Evolutionary conservation across 192 early-diverging fungal species (phyloP).

Genomic region (Spizellomyces punctatus): DNA sequence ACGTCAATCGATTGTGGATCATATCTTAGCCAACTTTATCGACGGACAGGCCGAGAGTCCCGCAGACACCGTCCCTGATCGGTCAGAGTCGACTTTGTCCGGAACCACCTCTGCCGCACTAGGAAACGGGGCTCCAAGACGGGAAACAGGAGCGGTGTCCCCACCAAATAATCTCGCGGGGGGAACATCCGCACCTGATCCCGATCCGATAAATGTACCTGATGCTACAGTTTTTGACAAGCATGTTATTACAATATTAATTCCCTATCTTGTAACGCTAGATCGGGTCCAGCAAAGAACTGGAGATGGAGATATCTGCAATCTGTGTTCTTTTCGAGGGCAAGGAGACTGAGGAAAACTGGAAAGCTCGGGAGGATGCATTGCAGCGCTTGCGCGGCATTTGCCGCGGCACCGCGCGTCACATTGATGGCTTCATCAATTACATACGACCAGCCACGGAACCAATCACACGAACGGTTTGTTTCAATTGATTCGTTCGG

Average conservation of each 20-base stretch:
- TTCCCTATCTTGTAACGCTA: too few relatives aligned
- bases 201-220: too few relatives aligned
- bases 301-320: constrained; percentile 10
- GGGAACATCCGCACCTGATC: too few relatives aligned
- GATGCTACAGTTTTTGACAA: background rate
- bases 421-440: background rate
- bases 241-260: background rate
- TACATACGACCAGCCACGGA: constrained; percentile 13
- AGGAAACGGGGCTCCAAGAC: too few relatives aligned
- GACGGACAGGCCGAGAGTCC: background rate
- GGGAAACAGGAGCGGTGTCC: too few relatives aligned
- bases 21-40: constrained; percentile 13
- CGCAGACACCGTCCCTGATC: too few relatives aligned
- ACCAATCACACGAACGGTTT: constrained; percentile 26
- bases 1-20: constrained; percentile 31
- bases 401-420: constrained; percentile 19
- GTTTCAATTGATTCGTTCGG: background rate
- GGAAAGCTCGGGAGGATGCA: constrained; percentile 35
- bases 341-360: constrained; percentile 46
- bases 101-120: too few relatives aligned
- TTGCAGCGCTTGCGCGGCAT: constrained; percentile 30
- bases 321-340: constrained; percentile 26
- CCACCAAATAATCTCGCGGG: too few relatives aligned
- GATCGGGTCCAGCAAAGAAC: background rate
- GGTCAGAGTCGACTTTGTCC: too few relatives aligned